Base-by-base conservation (phyloP, 768 basidiomycete genomes). In the Pleurotus ostreatus region DNA sequence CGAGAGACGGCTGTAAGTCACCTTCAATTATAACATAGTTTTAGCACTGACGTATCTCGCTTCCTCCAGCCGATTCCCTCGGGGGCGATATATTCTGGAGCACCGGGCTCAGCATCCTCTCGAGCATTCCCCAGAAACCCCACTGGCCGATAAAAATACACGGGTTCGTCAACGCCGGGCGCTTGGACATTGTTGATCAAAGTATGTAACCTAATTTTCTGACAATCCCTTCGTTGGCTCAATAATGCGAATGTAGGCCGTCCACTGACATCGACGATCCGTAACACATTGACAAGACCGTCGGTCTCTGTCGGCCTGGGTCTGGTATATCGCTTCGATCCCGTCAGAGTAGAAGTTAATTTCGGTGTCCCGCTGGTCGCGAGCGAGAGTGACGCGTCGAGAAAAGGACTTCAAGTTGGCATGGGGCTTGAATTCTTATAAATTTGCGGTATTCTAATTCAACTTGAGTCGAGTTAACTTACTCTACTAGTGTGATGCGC, bases 111-210 rank as follows among this genome's bases (percentile, higher is more conserved):
- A 91, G 89, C 61, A 58, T 94, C 46, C 79, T 95, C 41, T 83
- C 88, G 1, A 78, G 92, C 61, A 71, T 96, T 34, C 90, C 91
- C 0, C 68, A 65, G 47, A 88, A 83, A 64, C 75, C 84, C 0
- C 74, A 88, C n/a, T 95, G 93, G 94, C 93, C 93, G 0, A 66
- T 94, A 22, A 94, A 94, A 62, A 66, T 82, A 0, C 94, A 97
- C 63, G 61, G 77, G 0, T 97, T 90, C 79, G 60, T 91, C 46
- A 96, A 97, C 61, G 86, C 86, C 0, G 94, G 94, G 3, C 75
- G 88, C 55, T 71, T 96, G 30, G 85, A 89, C 60, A 67, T 71
- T 13, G 67, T 88, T 18, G 75, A 86, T 61, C 69, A 73, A 67
- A 70, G 89, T 91, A 57, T 40, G 81, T 70, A 11, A 57, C 30